These are phyloP conservation scores for Lophiostoma macrostomum DNA, from an alignment of 495 filamentous ascomycete genomes.

Conservation along the genomic window DNA sequence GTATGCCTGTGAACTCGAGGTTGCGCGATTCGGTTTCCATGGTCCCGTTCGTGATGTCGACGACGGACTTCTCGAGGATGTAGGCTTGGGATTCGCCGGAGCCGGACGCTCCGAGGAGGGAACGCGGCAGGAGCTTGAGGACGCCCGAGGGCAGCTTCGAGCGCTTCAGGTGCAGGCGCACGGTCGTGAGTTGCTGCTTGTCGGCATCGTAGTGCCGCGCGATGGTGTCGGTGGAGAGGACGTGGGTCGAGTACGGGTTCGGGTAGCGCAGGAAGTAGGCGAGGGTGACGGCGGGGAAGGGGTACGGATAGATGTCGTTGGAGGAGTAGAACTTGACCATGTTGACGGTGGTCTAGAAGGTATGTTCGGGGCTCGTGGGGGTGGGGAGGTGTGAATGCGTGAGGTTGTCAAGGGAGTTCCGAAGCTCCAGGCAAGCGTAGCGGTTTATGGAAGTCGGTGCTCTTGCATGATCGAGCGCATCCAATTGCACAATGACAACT, in stretches of 20 bases:
- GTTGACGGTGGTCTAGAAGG: constrained; percentile 3
- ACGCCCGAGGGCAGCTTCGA: constrained; percentile 83
- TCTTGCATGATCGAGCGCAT: constrained; percentile 13
- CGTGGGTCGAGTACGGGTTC: constrained; percentile 93
- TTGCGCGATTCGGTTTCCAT: constrained; percentile 47
- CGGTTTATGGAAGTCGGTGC: constrained; percentile 7
- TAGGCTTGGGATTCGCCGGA: constrained; percentile 74
- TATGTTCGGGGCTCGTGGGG: background rate
- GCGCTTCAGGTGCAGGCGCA: constrained; percentile 88
- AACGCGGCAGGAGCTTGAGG: constrained; percentile 75
- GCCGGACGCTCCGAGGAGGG: constrained; percentile 61
- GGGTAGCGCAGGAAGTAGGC: constrained; percentile 99
- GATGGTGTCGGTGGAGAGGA: constrained; percentile 94
- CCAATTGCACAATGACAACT: constrained; percentile 21
- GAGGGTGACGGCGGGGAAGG: constrained; percentile 86
- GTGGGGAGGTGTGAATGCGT: background rate
- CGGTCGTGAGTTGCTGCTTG: constrained; percentile 80
- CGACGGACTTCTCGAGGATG: constrained; percentile 85
- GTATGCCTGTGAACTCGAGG: constrained; percentile 70
- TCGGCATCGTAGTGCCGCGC: constrained; percentile 73
- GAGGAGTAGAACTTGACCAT: constrained; percentile 90
- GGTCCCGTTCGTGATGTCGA: constrained; percentile 87
- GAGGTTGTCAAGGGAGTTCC: background rate
- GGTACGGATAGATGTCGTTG: constrained; percentile 84
- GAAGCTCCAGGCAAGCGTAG: constrained; percentile 5